Evolutionary conservation across 495 filamentous ascomycete genomes (phyloP), one percentile per base, ranked within the genome.

Genomic region (Emericellopsis terricola): DNA sequence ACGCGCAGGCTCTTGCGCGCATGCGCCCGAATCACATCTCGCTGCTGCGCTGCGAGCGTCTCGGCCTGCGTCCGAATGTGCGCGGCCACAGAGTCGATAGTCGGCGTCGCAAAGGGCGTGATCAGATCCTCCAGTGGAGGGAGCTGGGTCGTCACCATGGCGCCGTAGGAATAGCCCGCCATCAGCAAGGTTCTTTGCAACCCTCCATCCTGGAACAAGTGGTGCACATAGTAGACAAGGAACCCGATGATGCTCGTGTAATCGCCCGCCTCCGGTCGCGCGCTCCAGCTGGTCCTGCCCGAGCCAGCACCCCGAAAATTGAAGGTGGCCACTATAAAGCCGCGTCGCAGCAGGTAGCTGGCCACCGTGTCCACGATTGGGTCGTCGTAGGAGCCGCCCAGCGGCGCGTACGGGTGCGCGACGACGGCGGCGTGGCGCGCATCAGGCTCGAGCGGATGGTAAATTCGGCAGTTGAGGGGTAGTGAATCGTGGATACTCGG

Each of bases 81-180:
- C 19, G 71, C 61, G n/a, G 67, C 57, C 2, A 67, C 50, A 0
- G 69, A 70, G 15, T 62, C 64, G n/a, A 52, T 43, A 6, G 45
- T 35, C 0, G 69, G 64, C 5, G 49, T 43, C 24, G 55, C 45
- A 41, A 94, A 81, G 3, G 67, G 51, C 0, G 63, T 41, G 2
- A 79, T 41, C 28, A 92, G 68, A 1, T 60, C 53, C 10, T 60
- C 48, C 16, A 76, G 52, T 8, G 61, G 48, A 2, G 84, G 85
- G 4, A 87, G 69, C 41, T 74, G 70, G 3, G 66, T 71, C 8
- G 81, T 70, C 28, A 96, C 71, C 39, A 94, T 60, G 4, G 83
- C 77, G 23, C 89, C 89, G 47, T 93, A 96, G 0, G 87, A 94
- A 51, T 96, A 96, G 27, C 89, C 89, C 2, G 67, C 78, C 3